Evolutionary conservation across 495 filamentous ascomycete species (phyloP).

Genomic region (Friedmanniomyces endolithicus): DNA sequence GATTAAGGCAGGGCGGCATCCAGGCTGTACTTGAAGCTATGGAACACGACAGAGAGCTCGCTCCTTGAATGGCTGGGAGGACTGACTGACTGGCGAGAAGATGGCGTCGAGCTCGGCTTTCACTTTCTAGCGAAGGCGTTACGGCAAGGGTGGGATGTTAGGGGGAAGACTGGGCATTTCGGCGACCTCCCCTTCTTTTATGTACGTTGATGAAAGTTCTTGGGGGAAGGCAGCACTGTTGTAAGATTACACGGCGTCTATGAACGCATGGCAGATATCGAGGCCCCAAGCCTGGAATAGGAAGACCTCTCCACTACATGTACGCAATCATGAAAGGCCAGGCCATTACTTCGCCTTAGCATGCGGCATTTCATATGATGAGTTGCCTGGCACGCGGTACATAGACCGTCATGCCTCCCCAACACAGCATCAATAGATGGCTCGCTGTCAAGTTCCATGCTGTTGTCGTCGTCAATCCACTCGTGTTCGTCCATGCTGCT

Average conservation of each 20-base stretch:
- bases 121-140: conserved; percentile 4
- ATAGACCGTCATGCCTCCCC: no score
- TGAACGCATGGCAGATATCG: not conserved
- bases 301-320: conserved; percentile 10
- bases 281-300: conserved; percentile 11
- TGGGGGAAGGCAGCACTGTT: not conserved
- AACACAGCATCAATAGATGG: no score
- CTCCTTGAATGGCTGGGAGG: conserved; percentile 1
- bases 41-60: conserved; percentile 50
- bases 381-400: no score
- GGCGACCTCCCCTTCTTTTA: not conserved
- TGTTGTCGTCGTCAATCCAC: not conserved
- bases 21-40: conserved; percentile 78
- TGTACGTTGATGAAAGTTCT: not conserved
- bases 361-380: no score
- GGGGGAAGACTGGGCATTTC: not conserved
- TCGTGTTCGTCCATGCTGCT: not conserved
- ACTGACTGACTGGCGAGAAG: not conserved
- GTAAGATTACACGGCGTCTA: not conserved
- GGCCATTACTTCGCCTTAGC: no score
- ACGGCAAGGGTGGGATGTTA: not conserved
- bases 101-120: not conserved
- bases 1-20: conserved; percentile 68
- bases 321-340: no score
- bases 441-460: no score